These are phyloP conservation scores for Rhizopogon roseolus DNA, from an alignment of 768 basidiomycete species.

Conservation along the genomic window DNA sequence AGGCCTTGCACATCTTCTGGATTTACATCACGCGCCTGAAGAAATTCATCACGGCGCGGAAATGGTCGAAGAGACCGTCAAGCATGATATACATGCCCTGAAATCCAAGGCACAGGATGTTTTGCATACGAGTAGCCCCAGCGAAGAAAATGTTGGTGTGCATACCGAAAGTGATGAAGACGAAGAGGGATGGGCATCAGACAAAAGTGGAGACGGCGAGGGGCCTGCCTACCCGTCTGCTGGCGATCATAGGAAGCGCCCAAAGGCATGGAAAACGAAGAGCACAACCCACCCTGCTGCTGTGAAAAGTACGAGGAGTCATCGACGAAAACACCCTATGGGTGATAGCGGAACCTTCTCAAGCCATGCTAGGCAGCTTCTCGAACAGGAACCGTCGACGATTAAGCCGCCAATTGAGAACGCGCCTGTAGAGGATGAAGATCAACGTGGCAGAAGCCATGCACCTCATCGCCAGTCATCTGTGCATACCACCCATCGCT, in stretches of 20 bases:
- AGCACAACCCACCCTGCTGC: not conserved
- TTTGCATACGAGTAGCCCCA: not conserved
- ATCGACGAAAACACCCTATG: conserved; percentile 9
- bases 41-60: conserved; percentile 20
- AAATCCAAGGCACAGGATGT: conserved; percentile 12
- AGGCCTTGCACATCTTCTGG: conserved; percentile 9
- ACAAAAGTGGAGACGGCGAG: conserved; percentile 33
- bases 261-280: conserved; percentile 19
- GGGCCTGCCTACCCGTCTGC: conserved; percentile 6
- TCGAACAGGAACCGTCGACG: not conserved
- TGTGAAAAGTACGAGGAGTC: conserved; percentile 4
- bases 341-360: conserved; percentile 10
- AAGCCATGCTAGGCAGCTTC: conserved; percentile 2
- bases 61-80: conserved; percentile 12
- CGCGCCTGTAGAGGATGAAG: conserved; percentile 1
- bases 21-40: conserved; percentile 11
- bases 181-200: conserved; percentile 65
- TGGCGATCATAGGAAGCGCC: conserved; percentile 17
- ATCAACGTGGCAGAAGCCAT: conserved; percentile 20
- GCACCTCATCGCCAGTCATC: conserved; percentile 9
- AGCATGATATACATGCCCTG: conserved; percentile 12
- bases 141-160: conserved; percentile 4
- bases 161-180: conserved; percentile 28
- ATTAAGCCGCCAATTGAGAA: not conserved
- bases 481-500: conserved; percentile 11